These are phyloP conservation scores for Sporothrix protearum DNA, from an alignment of 2,329 filamentous ascomycete species.

Conservation along the genomic window DNA sequence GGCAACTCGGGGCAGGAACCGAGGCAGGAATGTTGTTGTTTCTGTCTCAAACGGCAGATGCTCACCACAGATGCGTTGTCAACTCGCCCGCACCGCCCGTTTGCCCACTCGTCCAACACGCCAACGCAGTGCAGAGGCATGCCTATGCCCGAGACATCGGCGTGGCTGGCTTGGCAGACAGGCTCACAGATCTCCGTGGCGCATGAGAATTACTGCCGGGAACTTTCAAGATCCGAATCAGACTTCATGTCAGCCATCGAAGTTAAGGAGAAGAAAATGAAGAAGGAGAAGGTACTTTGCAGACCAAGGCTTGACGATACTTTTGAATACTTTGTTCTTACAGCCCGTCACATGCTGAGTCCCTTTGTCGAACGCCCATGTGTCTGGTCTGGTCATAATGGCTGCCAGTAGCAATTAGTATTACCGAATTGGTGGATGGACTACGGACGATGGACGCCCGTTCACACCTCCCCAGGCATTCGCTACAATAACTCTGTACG, in stretches of 20 bases:
- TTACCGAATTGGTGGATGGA: conserved; percentile 1
- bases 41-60: neutral
- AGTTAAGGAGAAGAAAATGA: neutral
- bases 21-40: neutral
- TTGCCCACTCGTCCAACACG: neutral
- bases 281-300: neutral
- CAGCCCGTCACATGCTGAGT: neutral
- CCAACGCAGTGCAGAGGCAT: neutral
- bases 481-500: neutral
- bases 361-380: neutral
- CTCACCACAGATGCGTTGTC: neutral
- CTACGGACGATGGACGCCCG: neutral
- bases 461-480: neutral
- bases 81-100: neutral
- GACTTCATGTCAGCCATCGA: neutral
- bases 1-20: neutral
- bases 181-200: neutral
- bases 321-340: neutral
- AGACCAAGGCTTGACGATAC: neutral
- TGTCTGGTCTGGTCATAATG: neutral
- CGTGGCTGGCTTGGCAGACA: conserved; percentile 3
- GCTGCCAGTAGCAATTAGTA: neutral
- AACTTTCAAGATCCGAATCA: too few relatives aligned
- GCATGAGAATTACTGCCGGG: too few relatives aligned
- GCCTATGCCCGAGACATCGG: conserved; percentile 10